Conservation (phyloP, 2,329 filamentous ascomycete genomes). For the Akanthomyces muscarius region DNA sequence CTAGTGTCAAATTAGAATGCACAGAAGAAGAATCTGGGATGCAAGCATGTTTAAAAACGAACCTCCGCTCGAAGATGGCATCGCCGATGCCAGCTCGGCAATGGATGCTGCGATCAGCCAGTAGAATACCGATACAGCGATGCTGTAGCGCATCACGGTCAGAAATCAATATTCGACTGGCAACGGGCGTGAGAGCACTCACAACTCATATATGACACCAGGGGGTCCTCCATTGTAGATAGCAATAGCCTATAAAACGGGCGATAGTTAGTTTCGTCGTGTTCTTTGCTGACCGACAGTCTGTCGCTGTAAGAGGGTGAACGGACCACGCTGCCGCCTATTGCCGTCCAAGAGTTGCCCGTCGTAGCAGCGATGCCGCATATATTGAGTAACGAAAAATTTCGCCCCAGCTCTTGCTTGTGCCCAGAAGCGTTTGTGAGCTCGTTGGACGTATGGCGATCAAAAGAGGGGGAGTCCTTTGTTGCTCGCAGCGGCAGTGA, state of each 20-base stretch:
- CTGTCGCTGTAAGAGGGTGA: too few species aligned
- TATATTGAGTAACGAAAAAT: constrained; percentile 20
- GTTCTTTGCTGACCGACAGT: not conserved
- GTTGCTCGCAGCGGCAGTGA: not conserved
- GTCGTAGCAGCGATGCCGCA: constrained; percentile 19
- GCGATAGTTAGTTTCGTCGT: not conserved
- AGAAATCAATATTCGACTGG: not conserved
- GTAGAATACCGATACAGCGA: constrained; percentile 48
- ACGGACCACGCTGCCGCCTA: constrained; percentile 19
- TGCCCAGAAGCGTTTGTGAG: constrained; percentile 20
- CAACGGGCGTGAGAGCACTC: not conserved
- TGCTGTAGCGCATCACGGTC: constrained; percentile 12
- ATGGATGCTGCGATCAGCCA: constrained; percentile 55
- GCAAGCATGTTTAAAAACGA: not conserved
- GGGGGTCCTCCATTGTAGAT: constrained; percentile 60
- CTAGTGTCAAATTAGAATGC: constrained; percentile 20
- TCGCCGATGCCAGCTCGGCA: constrained; percentile 57
- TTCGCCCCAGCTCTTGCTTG: constrained; percentile 20
- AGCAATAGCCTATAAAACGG: constrained; percentile 31
- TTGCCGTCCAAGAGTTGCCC: constrained; percentile 20
- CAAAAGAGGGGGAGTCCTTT: not conserved
- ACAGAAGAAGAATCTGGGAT: not conserved
- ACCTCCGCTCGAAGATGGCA: constrained; percentile 53
- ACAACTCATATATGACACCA: constrained; percentile 59
- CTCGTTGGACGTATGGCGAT: not conserved